Conservation (phyloP, 768 basidiomycete species). For the Coprinopsis cinerea region DNA sequence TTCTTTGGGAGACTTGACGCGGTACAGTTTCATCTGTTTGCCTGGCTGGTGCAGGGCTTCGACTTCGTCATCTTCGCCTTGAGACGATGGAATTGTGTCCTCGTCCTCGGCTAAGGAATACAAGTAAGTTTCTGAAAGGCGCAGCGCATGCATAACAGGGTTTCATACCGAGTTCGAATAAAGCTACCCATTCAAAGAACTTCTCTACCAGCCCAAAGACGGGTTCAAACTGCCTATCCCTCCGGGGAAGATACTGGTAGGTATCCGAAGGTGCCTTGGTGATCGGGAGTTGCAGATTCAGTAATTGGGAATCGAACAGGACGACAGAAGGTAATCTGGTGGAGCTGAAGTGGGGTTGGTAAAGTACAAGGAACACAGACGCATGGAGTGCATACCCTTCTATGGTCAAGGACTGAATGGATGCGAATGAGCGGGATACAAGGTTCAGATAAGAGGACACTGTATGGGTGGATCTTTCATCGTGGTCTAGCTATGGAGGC, state of each 20-base stretch:
- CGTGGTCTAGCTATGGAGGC: background rate
- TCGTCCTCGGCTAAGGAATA: background rate
- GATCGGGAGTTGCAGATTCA: conserved; percentile 42
- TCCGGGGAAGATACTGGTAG: conserved; percentile 9
- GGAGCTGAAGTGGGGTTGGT: conserved; percentile 16
- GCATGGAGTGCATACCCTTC: conserved; percentile 15
- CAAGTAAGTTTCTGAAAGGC: background rate
- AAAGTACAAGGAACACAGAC: conserved; percentile 8
- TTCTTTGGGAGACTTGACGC: background rate
- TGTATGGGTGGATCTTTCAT: conserved; percentile 16
- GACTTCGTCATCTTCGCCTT: conserved; percentile 5
- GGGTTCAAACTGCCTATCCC: conserved; percentile 20
- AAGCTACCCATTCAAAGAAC: conserved; percentile 50
- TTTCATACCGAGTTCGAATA: conserved; percentile 36
- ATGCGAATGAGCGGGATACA: conserved; percentile 39
- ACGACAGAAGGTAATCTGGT: conserved; percentile 25
- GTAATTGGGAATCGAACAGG: conserved; percentile 58
- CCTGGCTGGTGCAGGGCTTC: background rate
- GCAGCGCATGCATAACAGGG: background rate
- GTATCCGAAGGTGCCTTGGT: conserved; percentile 22
- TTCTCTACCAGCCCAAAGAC: conserved; percentile 38
- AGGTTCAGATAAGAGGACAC: conserved; percentile 49
- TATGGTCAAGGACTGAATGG: conserved; percentile 22
- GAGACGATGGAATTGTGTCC: conserved; percentile 8
- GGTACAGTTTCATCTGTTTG: background rate